A percentile compares a stretch with the other conserved stretches of the same genome.
Conservation (phyloP, 768 basidiomycete genomes). For the Boletus reticulatus region DNA sequence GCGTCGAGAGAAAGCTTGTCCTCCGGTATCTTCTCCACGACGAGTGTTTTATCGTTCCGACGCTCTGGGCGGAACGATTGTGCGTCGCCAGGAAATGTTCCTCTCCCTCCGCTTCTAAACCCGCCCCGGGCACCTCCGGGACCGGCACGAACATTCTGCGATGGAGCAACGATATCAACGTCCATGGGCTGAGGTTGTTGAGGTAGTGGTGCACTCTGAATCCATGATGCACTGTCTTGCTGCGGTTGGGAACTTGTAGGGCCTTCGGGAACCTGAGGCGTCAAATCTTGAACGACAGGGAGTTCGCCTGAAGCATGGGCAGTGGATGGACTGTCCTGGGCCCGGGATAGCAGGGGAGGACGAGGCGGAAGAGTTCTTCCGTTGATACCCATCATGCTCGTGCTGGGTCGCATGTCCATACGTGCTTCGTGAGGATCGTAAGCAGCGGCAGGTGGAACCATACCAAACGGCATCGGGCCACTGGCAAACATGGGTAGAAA, state of each 20-base stretch:
- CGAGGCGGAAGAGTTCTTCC: constrained; percentile 44
- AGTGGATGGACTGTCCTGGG: constrained; percentile 46
- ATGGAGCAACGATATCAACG: constrained; percentile 32
- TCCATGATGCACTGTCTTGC: constrained; percentile 24
- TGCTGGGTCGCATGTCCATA: constrained; percentile 74
- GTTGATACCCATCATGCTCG: constrained; percentile 27
- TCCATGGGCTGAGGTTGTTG: constrained; percentile 24
- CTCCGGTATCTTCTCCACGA: constrained; percentile 92
- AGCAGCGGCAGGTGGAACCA: constrained; percentile 44
- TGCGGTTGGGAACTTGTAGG: constrained; percentile 22
- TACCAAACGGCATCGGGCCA: constrained; percentile 54
- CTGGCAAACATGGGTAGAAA: constrained; percentile 70
- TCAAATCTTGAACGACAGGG: constrained; percentile 82
- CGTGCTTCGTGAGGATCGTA: constrained; percentile 80
- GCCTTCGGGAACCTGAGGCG: constrained; percentile 48
- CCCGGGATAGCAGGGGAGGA: constrained; percentile 55
- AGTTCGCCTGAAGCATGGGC: constrained; percentile 62
- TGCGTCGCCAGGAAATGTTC: constrained; percentile 63
- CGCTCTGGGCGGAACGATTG: constrained; percentile 66
- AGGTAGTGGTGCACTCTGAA: constrained; percentile 14
- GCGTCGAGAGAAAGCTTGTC: constrained; percentile 74
- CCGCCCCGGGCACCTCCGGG: constrained; percentile 44
- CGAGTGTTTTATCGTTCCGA: constrained; percentile 75
- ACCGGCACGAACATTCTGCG: constrained; percentile 19
- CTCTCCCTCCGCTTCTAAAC: constrained; percentile 47